Evolutionary conservation across 192 early-diverging fungal species (phyloP), one percentile per base, ranked within the genome.

Genomic region (Coemansia sp.): DNA sequence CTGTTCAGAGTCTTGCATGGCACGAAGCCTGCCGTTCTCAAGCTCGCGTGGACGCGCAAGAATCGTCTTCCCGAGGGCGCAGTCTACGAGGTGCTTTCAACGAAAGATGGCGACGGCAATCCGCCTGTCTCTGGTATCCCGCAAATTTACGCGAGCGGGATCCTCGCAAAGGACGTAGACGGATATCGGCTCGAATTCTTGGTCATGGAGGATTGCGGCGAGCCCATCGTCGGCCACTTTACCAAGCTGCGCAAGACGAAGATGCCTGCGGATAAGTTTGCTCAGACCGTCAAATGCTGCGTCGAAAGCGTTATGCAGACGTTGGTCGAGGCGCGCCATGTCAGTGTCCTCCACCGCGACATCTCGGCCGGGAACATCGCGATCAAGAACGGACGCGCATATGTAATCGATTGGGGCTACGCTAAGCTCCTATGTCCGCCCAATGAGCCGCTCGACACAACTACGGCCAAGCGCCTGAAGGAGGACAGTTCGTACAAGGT

Each of bases 321-420:
- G 1, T 32, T 70, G 37, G 40, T 20, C 2, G 25, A 46, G 29
- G 68, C 68, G 7, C 12, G 14, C 3, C 15, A 32, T 11, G 41
- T 19, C 9, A 60, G 60, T 2, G 43, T 70, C 0, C 63, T 65
- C 4, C 51, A 65, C 22, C 12, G 62, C 6, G 62, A 64, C 31
- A 59, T 73, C 1, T 73, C 71, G 4, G 1, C 20, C 15, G 71
- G 65, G 11, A 67, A 73, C 42, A 67, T 73, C 9, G 10, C 71
- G 0, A 27, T 67, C 3, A 20, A 32, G n/a, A 10, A 59, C 17
- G 38, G 43, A 2, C 36, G 46, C 8, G 54, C 51, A 1, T 32
- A 31, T 1, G 37, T 73, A 0, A 67, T 73, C 9, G 65, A 68
- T 38, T 74, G 71, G 61, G 71, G 65, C 1, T 67, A 56, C 38